Percentiles rank a stretch among this genome's conserved stretches.
Evolutionary conservation across 2,329 filamentous ascomycete species (phyloP).

Genomic region (Pseudogymnoascus pannorum): DNA sequence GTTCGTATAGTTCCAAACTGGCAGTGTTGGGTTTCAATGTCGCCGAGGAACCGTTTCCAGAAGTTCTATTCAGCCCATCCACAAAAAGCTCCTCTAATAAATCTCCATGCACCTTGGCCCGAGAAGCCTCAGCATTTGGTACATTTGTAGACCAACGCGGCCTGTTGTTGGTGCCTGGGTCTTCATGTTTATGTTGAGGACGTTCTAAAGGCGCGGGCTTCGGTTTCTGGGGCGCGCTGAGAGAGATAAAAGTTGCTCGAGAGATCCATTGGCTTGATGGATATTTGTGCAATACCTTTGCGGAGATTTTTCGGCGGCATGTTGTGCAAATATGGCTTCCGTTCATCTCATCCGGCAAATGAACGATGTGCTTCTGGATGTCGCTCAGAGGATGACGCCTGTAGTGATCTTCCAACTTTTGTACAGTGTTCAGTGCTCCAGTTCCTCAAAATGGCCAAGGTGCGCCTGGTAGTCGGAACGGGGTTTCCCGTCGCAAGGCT

Average conservation of each 20-base stretch:
- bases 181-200: background rate
- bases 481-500: slow-evolving; percentile 4
- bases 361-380: background rate
- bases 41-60: slow-evolving; percentile 1
- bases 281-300: slow-evolving; percentile 13
- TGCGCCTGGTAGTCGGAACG: background rate
- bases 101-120: slow-evolving; percentile 16
- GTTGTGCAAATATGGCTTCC: slow-evolving; percentile 24
- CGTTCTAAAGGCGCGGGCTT: background rate
- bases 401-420: slow-evolving; percentile 1
- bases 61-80: slow-evolving; percentile 18
- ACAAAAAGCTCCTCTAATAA: slow-evolving; percentile 28
- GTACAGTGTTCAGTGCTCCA: background rate
- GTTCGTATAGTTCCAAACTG: slow-evolving; percentile 22
- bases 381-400: background rate
- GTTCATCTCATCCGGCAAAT: slow-evolving; percentile 20
- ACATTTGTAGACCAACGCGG: background rate
- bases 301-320: slow-evolving; percentile 22
- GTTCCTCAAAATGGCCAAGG: background rate
- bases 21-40: slow-evolving; percentile 10
- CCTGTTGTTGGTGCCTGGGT: background rate
- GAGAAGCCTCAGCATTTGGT: background rate
- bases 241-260: slow-evolving; percentile 24
- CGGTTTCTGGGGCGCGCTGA: slow-evolving; percentile 16
- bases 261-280: slow-evolving; percentile 18